Base-by-base conservation (phyloP, 257 asterid genomes). In the Lycium barbarum region DNA sequence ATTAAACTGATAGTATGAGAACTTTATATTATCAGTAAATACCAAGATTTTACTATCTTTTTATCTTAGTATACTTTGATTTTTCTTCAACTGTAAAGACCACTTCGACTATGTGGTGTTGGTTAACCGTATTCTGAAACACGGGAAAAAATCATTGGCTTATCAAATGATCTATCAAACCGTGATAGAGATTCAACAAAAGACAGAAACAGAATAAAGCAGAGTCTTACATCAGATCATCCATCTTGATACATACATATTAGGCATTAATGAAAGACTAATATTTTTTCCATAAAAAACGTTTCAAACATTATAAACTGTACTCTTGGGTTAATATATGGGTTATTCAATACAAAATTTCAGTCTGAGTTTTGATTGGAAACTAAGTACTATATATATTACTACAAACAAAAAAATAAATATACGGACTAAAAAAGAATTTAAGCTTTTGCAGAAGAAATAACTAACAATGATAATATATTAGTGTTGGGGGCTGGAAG, bases 401-500 rank as follows among this genome's bases (percentile, higher is more conserved):
- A 53, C 82, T 78, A 78, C 65, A 33, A 53, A 15, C 65, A 78
- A 53, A 78, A 78, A 26, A 58, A 76, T 14, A 13, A 6, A 78
- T 53, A 78, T 4, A 78, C 65, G 51, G 82, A 26, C 49, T 14
- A 13, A 33, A 51, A 26, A 33, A 11, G 36, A 11, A 12, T 65
- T 10, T 5, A 33, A 26, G 40, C 7, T 14, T 51, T 53, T 11
- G 43, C 65, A 22, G 82, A 53, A 26, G 65, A 78, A 13, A 8
- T 51, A 49, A 54, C 13, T 49, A 14, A 15, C 45, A 86, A 17
- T 59, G 61, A 38, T 36, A 33, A 65, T 51, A 40, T 45, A 63
- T 18, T 87, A 51, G 70, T 33, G 82, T 10, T 84, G 86, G 10
- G 93, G 87, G 85, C 89, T 86, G 17, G 88, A 85, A 51, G 89